phyloP scores from a whole-genome alignment of 2,329 filamentous ascomycete species.

The Scolecobasidium constrictum region DNA sequence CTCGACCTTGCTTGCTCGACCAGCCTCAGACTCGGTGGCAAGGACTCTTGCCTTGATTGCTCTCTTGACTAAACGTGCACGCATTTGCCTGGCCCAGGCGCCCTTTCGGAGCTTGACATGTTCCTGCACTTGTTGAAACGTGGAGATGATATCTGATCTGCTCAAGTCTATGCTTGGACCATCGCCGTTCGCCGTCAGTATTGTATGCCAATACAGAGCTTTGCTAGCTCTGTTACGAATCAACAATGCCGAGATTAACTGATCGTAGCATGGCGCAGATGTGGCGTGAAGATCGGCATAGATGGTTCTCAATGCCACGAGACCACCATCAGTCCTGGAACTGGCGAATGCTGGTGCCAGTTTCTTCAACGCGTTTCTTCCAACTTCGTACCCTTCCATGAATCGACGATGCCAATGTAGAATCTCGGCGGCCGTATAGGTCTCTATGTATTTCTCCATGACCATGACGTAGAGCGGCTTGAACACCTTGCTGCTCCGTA shows the following conservation, averaged over 20 bases:
- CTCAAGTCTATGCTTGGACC: background rate
- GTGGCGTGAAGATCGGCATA: conserved; percentile 20
- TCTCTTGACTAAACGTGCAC: background rate
- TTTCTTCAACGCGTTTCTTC: background rate
- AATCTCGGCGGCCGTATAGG: conserved; percentile 15
- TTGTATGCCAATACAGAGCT: conserved; percentile 28
- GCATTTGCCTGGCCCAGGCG: background rate
- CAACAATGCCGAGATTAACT: conserved; percentile 24
- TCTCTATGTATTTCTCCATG: conserved; percentile 24
- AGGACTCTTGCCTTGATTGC: too few species aligned
- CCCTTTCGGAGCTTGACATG: background rate
- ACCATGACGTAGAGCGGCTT: conserved; percentile 32
- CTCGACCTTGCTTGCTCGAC: too few species aligned
- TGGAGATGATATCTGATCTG: background rate
- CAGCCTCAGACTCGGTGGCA: too few species aligned
- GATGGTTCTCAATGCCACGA: conserved; percentile 23
- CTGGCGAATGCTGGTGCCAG: conserved; percentile 10
- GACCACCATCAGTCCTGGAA: conserved; percentile 14
- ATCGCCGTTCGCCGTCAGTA: conserved; percentile 5
- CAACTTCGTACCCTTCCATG: conserved; percentile 3
- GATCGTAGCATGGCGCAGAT: conserved; percentile 25
- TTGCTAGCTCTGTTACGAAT: conserved; percentile 15
- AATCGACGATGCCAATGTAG: conserved; percentile 3
- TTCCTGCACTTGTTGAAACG: background rate
- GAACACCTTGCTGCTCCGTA: conserved; percentile 23